Percentiles rank a stretch among this genome's conserved stretches.
phyloP scores from a whole-genome alignment of 176 grass and related monocot species.

The Avena eriantha region DNA sequence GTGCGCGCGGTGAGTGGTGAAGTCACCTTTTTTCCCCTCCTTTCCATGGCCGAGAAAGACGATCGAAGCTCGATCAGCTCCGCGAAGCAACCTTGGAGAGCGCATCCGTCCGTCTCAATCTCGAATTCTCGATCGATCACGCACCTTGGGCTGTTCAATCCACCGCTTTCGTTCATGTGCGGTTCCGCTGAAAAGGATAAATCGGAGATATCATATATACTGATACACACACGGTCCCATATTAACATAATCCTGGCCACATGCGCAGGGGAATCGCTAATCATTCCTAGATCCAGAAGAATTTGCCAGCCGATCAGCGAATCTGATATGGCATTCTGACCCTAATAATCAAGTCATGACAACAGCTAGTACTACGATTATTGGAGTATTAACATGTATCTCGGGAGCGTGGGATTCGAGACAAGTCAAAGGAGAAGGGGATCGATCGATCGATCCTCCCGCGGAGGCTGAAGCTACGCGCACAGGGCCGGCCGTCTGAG shows the following conservation, averaged over 20 bases:
- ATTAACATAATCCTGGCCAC: conserved; percentile 49
- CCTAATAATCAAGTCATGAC: background rate
- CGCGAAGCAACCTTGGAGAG: conserved; percentile 28
- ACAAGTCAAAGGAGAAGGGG: conserved; percentile 50
- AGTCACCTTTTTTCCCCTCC: conserved; percentile 30
- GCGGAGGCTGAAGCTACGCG: too few relatives aligned
- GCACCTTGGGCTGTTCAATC: conserved; percentile 35
- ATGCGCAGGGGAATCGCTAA: conserved; percentile 48
- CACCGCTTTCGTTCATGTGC: conserved; percentile 29
- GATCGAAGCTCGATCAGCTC: background rate
- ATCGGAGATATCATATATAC: too few relatives aligned
- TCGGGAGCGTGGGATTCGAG: background rate
- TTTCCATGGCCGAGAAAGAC: conserved; percentile 35
- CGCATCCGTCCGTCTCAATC: background rate
- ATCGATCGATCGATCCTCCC: conserved; percentile 45
- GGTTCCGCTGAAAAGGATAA: background rate
- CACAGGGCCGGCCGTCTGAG: background rate
- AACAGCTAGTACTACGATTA: background rate
- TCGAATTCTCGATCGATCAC: background rate
- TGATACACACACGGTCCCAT: conserved; percentile 5
- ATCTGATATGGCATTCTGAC: conserved; percentile 24
- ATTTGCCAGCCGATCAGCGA: conserved; percentile 47
- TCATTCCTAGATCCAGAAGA: conserved; percentile 62
- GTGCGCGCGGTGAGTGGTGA: conserved; percentile 19
- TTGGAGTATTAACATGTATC: background rate